Evolutionary conservation across 2,329 filamentous ascomycete genomes (phyloP).

Genomic region (Pestalotiopsis sp.): DNA sequence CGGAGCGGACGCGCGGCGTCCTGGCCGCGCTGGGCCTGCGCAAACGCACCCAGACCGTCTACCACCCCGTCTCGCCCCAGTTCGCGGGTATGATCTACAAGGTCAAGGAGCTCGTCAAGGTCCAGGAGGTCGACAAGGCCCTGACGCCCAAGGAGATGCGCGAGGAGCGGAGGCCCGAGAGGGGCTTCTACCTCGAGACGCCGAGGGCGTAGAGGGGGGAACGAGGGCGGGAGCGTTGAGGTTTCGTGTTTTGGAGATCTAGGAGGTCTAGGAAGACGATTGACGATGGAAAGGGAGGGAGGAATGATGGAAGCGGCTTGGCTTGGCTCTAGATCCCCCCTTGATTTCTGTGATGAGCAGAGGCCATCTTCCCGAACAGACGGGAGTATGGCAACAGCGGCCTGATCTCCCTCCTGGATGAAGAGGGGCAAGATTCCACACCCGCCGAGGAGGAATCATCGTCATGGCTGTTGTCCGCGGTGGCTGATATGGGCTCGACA

Average conservation of each 20-base stretch:
- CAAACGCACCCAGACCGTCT: conserved; percentile 84
- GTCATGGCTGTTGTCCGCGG: background rate
- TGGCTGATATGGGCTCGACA: background rate
- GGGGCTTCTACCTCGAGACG: conserved; percentile 80
- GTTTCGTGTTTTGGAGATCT: no score
- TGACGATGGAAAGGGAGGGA: background rate
- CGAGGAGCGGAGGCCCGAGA: conserved; percentile 71
- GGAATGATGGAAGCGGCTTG: background rate
- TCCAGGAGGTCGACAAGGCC: conserved; percentile 72
- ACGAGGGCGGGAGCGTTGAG: background rate
- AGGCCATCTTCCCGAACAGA: no score
- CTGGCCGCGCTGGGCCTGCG: conserved; percentile 84
- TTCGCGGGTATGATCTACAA: conserved; percentile 90
- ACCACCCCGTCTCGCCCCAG: conserved; percentile 80
- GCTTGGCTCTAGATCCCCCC: no score
- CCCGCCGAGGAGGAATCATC: background rate
- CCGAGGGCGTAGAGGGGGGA: conserved; percentile 20
- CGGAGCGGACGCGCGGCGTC: conserved; percentile 76
- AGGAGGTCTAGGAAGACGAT: background rate
- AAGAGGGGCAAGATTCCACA: no score
- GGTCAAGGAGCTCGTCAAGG: conserved; percentile 88
- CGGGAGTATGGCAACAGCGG: no score
- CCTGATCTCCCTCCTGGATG: no score
- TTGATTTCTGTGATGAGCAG: no score
- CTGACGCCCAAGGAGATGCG: conserved; percentile 71